Base-by-base conservation (phyloP, 306 rosid genomes). In the Cucurbita argyrosperma region DNA sequence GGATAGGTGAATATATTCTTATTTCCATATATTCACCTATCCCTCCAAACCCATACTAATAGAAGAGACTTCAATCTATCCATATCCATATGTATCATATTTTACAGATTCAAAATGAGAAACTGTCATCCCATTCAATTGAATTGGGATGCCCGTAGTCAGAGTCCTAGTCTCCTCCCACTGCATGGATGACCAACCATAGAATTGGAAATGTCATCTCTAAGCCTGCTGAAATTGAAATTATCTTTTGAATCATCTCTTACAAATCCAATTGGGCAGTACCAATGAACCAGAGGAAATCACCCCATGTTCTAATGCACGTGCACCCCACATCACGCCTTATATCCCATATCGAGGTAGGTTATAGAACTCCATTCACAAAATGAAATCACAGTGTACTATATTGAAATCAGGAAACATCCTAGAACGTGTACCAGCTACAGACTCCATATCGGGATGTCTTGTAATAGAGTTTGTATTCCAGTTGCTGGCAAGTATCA, bases 401-500 rank as follows among this genome's bases (percentile, higher is more conserved):
- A 56, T 21, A 67, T 19, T 16, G 70, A 43, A 73, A 55, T 49
- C 63, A 80, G n/a, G 16, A 76, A 73, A 49, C 30, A 37, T 45
- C 37, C 77, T 76, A 55, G 73, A 81, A 75, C 63, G 16, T 72
- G 82, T 86, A 94, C 99, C 97, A 75, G 92, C 88, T 54, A 86
- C 83, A 12, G 81, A 79, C 51, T 79, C 77, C 39, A 53, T 62
- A 72, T 8, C 73, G 71, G 16, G 76, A 70, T 76, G 72, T 50
- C 80, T 74, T 66, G 84, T 78, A 72, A 71, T 76, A 46, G 71
- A 77, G 78, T 72, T 78, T 46, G 15, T 71, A 52, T 77, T 79
- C 99, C 99, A 94, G 71, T 87, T 90, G 84, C 90, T 72, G 61
- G 68, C 92, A 76, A 94, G 85, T 71, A 94, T 76, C 72, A 94